Base-by-base conservation (phyloP, 345 rosid genomes). In the Pseudoturritis turrita region DNA sequence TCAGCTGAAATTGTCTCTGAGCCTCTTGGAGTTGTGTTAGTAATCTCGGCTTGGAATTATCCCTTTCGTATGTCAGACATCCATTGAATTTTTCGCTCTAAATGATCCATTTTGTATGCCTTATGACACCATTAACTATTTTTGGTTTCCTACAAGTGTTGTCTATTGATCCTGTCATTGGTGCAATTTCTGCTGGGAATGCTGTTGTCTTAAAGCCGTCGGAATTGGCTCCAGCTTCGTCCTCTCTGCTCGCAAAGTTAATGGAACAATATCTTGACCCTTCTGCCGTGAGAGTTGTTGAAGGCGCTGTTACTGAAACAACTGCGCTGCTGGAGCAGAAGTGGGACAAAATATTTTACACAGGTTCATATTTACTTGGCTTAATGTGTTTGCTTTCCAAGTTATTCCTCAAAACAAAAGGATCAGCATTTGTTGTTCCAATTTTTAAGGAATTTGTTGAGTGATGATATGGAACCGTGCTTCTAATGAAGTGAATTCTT, bases 161-260 rank as follows among this genome's bases (percentile, higher is more conserved):
- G 81, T 87, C 96, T 69, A 87, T 96, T 47, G 97, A 96, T 82
- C 99, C 99, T 12, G 78, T 92, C 13, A 77, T 96, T 55, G 99
- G 98, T 78, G 99, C 98, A 39, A 90, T 96, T 72, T 92, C 91
- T 22, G 96, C 99, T 37, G 99, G 99, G 53, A 90, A 92, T 85
- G 83, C 94, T 41, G 68, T 88, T 61, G 96, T 90, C 53, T 65
- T 96, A 70, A 96, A 96, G 81, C 99, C 99, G 37, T 96, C 99
- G 70, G 98, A 92, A 87, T 9, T 87, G 18, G 75, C 99, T 63
- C 97, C 97, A 9, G 96, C 95, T 15, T 19, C 94, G 23, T 82
- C 99, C 4, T 46, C 90, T 33, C 73, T 96, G 72, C 87, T 92
- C 26, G 82, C 88, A 23, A 90, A 79, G 70, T 77, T 96, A 69